phyloP scores from a whole-genome alignment of 805 yeast species.

The Yamadazyma phyllophila region DNA sequence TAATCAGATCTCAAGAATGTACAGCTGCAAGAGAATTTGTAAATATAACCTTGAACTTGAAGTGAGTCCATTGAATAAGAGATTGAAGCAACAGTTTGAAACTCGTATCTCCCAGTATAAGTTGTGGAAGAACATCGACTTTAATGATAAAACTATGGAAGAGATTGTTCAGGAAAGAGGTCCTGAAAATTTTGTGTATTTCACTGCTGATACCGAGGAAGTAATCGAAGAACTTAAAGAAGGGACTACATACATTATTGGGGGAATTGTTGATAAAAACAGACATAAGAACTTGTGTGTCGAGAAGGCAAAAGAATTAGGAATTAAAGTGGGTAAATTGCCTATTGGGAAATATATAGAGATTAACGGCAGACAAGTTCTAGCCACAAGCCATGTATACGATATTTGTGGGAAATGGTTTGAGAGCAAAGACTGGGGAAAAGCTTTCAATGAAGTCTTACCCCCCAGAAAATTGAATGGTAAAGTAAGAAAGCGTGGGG shows the following conservation, averaged over 20 bases:
- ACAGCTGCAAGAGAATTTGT: conserved; percentile 71
- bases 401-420: conserved; percentile 81
- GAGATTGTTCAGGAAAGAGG: conserved; percentile 19
- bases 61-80: conserved; percentile 64
- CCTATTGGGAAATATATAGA: conserved; percentile 86
- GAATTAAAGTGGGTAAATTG: conserved; percentile 69
- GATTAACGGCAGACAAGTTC: conserved; percentile 80
- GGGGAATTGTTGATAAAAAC: conserved; percentile 96
- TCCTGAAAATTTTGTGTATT: conserved; percentile 49
- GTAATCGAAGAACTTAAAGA: conserved; percentile 60
- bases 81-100: conserved; percentile 68
- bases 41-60: conserved; percentile 54
- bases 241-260: conserved; percentile 78
- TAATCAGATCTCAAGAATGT: conserved; percentile 77
- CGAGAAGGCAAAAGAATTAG: conserved; percentile 73
- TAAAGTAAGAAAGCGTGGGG: conserved; percentile 18
- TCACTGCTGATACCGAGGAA: conserved; percentile 85
- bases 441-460: conserved; percentile 80
- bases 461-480: conserved; percentile 67
- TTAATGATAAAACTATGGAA: conserved; percentile 38
- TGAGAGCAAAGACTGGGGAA: conserved; percentile 78
- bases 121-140: conserved; percentile 66
- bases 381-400: conserved; percentile 94
- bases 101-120: conserved; percentile 53
- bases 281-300: conserved; percentile 79